phyloP scores from a whole-genome alignment of 805 yeast species.

The Metschnikowia hibisci region DNA sequence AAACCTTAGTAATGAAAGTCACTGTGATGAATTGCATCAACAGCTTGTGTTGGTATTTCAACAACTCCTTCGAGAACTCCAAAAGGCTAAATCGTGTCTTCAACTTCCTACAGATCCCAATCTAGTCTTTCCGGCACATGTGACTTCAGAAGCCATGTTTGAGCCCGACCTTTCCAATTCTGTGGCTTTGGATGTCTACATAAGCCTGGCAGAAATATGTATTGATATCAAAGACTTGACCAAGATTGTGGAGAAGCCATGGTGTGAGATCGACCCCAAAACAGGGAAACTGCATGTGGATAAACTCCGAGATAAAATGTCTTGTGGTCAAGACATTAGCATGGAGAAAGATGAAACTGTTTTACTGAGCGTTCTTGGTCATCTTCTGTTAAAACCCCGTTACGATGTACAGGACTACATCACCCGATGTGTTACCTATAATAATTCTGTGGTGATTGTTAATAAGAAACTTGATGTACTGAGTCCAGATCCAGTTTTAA shows the following conservation, averaged over 20 bases:
- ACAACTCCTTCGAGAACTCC: conserved; percentile 22
- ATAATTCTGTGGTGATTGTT: conserved; percentile 57
- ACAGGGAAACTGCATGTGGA: conserved; percentile 55
- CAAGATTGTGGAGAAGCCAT: conserved; percentile 53
- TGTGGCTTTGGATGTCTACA: conserved; percentile 53
- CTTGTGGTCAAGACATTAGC: conserved; percentile 18
- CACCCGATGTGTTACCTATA: conserved; percentile 60
- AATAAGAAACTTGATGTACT: conserved; percentile 55
- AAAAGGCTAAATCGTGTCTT: conserved; percentile 23
- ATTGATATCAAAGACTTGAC: conserved; percentile 54
- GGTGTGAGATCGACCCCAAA: conserved; percentile 49
- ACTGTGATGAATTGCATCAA: conserved; percentile 10
- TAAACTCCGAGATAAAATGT: conserved; percentile 51
- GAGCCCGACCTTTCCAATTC: conserved; percentile 47
- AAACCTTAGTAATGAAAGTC: background rate
- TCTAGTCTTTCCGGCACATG: conserved; percentile 56
- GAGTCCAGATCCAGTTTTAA: conserved; percentile 63
- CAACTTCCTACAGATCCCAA: conserved; percentile 52
- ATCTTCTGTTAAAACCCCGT: conserved; percentile 28
- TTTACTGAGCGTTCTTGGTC: conserved; percentile 22
- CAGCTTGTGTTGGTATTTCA: conserved; percentile 24
- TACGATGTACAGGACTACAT: conserved; percentile 46
- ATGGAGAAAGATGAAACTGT: conserved; percentile 9
- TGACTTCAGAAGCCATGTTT: conserved; percentile 33
- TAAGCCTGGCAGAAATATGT: conserved; percentile 60